Base-by-base conservation (phyloP, 768 basidiomycete genomes). In the Auriscalpium microsporum region DNA sequence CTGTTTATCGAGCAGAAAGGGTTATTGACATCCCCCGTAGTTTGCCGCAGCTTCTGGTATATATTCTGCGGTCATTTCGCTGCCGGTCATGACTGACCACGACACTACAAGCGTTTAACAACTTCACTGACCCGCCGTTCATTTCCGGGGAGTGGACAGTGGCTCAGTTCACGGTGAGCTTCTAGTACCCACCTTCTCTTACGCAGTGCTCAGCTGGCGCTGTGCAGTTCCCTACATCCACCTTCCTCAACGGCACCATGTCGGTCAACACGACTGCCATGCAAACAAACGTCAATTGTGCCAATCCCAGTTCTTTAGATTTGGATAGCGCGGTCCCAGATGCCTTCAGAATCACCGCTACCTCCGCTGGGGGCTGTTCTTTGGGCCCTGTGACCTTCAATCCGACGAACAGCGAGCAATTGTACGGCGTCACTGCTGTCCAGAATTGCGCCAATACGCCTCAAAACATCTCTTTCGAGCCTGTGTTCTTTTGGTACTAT, bases 401-500 rank as follows among this genome's bases (percentile, higher is more conserved):
- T 58, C 66, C 75, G 4, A 58, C 37, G 13, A 62, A 66, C 37
- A 68, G 78, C 6, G 62, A 64, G 2, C 64, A 72, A 53, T 82
- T 83, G 63, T 84, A 78, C 60, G 78, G 76, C 46, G 82, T 80
- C 3, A 50, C 68, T n/a, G 72, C 74, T 1, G 59, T 72, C 9
- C 58, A 69, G 51, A 68, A 70, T 37, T 65, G 62, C 61, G 66
- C 71, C 56, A 56, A 61, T 48, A 36, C 56, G 58, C 45, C 65
- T 36, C 55, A 74, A 34, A 60, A 70, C 42, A 68, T 75, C 34
- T 58, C 62, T 21, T 74, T 75, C 56, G 76, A 73, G 37, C 82
- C 85, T 8, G 81, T 86, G 45, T 75, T 86, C 69, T 87, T 86
- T 61, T 87, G 84, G 84, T 85, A 66, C 64, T 84, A 74, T 64